Evolutionary conservation across 179 eudicot species (phyloP), one percentile per base, ranked within the genome.

Genomic region (Silene noctiflora): DNA sequence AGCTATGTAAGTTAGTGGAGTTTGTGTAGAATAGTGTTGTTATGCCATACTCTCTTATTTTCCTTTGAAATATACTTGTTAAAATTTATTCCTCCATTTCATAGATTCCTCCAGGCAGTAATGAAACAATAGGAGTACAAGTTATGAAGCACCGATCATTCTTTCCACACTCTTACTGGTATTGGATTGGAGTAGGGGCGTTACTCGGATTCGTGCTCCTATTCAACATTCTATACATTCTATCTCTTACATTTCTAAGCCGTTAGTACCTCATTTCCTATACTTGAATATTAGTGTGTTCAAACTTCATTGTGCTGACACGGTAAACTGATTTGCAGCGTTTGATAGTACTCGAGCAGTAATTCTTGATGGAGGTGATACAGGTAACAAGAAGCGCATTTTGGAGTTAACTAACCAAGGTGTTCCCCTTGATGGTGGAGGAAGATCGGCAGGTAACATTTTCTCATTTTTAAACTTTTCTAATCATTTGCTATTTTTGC

Each of bases 231-330:
- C 71, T 84, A 14, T 75, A 74, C 46, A 78, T 64, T 33, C 29
- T 84, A 77, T 84, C 86, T 17, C 82, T 84, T 56, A 78, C 82
- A 48, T 84, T 75, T 75, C 82, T 83, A 59, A 77, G 79, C 39
- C 82, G 86, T 84, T 60, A 78, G 86, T 72, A 58, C 44, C 25
- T 29, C 51, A 14, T 25, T 71, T 53, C 22, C 60, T 24, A 53
- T 72, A 24, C 51, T 19, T 19, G 25, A 56, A 29, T 35, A 56
- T 6, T 22, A 29, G 65, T 9, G 46, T 56, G 44, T 56, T 31
- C n/a, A 72, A 56, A 22, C 25, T 29, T 14, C 21, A 58, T 56
- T 58, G 24, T 72, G 75, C 64, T 72, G 22, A 72, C 29, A 29
- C 19, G 2, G 9, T 72, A 12, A 17, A 46, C 51, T 31, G 20